Conservation (phyloP, 2,329 filamentous ascomycete species). For the Fusarium haematococcum region DNA sequence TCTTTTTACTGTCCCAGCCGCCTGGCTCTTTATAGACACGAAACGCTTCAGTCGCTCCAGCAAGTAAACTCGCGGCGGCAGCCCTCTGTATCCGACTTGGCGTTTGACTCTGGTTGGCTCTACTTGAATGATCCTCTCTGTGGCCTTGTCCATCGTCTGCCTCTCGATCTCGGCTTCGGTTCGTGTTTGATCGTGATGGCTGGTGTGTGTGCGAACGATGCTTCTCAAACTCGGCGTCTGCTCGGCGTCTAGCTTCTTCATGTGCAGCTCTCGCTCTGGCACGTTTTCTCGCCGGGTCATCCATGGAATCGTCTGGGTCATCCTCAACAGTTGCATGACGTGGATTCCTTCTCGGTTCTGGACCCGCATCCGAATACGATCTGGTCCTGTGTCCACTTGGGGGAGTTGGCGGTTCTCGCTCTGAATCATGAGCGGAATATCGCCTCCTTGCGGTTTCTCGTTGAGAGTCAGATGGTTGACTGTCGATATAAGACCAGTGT, state of each 20-base stretch:
- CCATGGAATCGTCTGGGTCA: neutral
- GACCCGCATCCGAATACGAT: neutral
- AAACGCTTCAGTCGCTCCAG: neutral
- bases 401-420: neutral
- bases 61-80: neutral
- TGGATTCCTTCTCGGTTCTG: neutral
- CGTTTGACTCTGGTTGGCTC: neutral
- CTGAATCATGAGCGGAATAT: neutral
- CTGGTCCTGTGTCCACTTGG: neutral
- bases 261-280: neutral
- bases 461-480: neutral
- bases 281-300: neutral
- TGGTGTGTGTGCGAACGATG: neutral
- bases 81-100: neutral
- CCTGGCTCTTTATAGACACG: neutral
- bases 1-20: neutral
- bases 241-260: neutral
- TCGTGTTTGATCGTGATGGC: neutral
- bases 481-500: neutral
- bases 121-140: neutral
- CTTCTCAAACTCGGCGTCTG: neutral
- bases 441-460: neutral
- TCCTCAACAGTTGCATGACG: neutral
- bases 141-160: neutral
- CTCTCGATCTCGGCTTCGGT: neutral